Evolutionary conservation across 306 rosid genomes (phyloP).

Genomic region (Prunus dulcis): DNA sequence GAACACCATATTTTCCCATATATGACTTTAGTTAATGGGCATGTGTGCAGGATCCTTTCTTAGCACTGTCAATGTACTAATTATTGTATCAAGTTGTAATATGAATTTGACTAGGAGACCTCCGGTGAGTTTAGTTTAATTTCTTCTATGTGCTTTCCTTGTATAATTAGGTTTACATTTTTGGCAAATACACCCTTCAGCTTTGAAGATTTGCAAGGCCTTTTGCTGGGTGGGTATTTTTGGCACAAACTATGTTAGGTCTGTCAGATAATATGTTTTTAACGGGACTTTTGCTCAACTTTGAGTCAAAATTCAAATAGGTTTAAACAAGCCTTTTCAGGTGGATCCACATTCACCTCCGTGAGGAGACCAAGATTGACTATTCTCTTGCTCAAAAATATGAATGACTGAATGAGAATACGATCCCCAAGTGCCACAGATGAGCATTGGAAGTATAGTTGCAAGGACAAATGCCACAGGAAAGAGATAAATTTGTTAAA

Average conservation of each 20-base stretch:
- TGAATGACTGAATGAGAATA: no score
- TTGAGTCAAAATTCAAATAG: no score
- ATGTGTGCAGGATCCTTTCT: not conserved
- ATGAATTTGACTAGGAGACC: conserved; percentile 4
- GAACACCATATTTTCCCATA: not conserved
- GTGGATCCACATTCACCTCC: no score
- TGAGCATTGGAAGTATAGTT: no score
- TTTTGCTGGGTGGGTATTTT: not conserved
- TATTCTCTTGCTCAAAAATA: no score
- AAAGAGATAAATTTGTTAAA: no score
- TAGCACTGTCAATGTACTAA: not conserved
- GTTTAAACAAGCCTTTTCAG: no score
- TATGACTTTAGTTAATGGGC: conserved; percentile 9
- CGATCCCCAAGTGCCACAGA: no score
- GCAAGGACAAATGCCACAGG: no score
- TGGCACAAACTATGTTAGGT: not conserved
- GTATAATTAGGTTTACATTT: not conserved
- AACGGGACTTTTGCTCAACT: no score
- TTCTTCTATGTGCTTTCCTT: not conserved
- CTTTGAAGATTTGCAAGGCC: not conserved
- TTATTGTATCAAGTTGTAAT: conserved; percentile 11
- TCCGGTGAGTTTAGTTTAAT: not conserved
- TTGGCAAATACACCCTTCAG: not conserved
- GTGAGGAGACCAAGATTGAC: no score
- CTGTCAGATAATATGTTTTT: no score